These are phyloP conservation scores for Metarhizium album DNA, from an alignment of 2,329 filamentous ascomycete genomes.

Conservation along the genomic window DNA sequence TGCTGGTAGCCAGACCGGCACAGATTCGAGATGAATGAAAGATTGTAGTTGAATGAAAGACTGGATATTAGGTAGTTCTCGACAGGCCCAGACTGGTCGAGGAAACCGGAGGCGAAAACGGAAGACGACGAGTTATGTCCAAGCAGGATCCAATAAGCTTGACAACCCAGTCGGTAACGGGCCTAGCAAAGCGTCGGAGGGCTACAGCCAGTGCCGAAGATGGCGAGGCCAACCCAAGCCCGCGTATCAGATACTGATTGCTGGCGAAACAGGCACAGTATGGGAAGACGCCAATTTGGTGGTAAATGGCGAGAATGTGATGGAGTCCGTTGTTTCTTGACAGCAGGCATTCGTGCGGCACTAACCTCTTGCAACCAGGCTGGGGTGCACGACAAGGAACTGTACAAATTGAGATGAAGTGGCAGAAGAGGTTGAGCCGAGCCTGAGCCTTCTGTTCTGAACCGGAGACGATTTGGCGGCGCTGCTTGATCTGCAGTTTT, in stretches of 20 bases:
- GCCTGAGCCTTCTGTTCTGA: neutral
- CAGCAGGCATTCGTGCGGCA: slow-evolving; percentile 44
- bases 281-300: slow-evolving; percentile 29
- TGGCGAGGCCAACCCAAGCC: slow-evolving; percentile 5
- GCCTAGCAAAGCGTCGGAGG: slow-evolving; percentile 7
- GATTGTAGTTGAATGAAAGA: slow-evolving; percentile 30
- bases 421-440: neutral
- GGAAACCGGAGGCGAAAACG: slow-evolving; percentile 2
- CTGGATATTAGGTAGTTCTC: slow-evolving; percentile 13
- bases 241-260: slow-evolving; percentile 10
- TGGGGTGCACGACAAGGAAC: neutral
- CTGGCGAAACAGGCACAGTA: slow-evolving; percentile 16
- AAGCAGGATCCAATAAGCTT: slow-evolving; percentile 11
- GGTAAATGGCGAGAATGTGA: slow-evolving; percentile 16
- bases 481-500: slow-evolving; percentile 1
- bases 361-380: slow-evolving; percentile 21
- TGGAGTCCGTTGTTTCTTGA: slow-evolving; percentile 21
- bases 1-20: slow-evolving; percentile 45
- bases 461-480: neutral
- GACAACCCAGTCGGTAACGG: slow-evolving; percentile 3
- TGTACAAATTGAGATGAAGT: neutral
- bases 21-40: slow-evolving; percentile 14
- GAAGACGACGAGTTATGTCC: slow-evolving; percentile 7
- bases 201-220: slow-evolving; percentile 9
- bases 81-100: slow-evolving; percentile 5